phyloP scores from a whole-genome alignment of 1,284 basidiomycete genomes.

The Schizophyllum commune region DNA sequence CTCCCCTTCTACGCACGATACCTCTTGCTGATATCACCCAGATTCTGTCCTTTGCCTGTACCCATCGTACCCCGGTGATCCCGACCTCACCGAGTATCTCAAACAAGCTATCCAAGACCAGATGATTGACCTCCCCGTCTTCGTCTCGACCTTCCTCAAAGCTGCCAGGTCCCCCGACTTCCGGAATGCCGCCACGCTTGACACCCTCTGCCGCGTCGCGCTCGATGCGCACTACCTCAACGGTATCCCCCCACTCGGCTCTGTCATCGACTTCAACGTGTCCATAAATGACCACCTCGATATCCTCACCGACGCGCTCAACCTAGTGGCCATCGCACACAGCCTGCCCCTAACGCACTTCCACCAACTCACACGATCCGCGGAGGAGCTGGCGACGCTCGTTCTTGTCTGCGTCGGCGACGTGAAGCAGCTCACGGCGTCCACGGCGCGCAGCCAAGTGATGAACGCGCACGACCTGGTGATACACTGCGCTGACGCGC shows the following conservation, averaged over 20 bases:
- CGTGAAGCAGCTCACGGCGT: slow-evolving; percentile 32
- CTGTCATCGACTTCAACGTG: slow-evolving; percentile 42
- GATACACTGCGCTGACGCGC: slow-evolving; percentile 36
- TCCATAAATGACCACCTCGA: slow-evolving; percentile 40
- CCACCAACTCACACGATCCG: slow-evolving; percentile 50
- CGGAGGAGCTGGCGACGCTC: slow-evolving; percentile 53
- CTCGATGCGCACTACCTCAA: slow-evolving; percentile 55
- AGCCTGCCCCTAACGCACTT: slow-evolving; percentile 51
- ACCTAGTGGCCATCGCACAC: slow-evolving; percentile 48
- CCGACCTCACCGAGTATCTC: slow-evolving; percentile 54
- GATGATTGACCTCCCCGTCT: slow-evolving; percentile 48
- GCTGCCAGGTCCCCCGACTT: slow-evolving; percentile 44
- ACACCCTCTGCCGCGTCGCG: slow-evolving; percentile 57
- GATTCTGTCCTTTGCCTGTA: slow-evolving; percentile 63
- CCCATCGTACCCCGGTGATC: slow-evolving; percentile 56
- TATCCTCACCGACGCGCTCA: slow-evolving; percentile 52
- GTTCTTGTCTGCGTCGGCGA: slow-evolving; percentile 48
- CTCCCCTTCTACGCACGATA: not conserved
- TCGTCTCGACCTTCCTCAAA: slow-evolving; percentile 46
- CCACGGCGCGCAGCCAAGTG: slow-evolving; percentile 48
- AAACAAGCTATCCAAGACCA: slow-evolving; percentile 47
- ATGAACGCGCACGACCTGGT: slow-evolving; percentile 50
- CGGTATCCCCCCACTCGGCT: slow-evolving; percentile 42
- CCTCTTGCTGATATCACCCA: slow-evolving; percentile 19
- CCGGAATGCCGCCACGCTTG: slow-evolving; percentile 55